Conservation (phyloP, 1,139 yeast species). For the Geotrichum australiense region DNA sequence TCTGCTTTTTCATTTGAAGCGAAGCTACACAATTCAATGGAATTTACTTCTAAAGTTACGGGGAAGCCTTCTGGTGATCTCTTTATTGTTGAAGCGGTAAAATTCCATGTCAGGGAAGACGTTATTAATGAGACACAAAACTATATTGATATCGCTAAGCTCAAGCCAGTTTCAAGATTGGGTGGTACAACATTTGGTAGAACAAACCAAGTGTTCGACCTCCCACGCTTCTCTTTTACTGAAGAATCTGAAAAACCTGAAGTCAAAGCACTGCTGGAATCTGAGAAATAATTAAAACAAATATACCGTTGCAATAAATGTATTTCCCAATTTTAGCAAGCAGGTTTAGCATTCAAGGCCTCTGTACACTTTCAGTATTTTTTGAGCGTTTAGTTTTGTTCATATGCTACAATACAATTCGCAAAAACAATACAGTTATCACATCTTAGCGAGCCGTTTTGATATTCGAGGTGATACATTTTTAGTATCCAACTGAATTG, state of each 20-base stretch:
- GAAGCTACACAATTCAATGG: constrained; percentile 41
- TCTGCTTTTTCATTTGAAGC: constrained; percentile 56
- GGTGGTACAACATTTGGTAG: constrained; percentile 52
- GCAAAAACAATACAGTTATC: no score
- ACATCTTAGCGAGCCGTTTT: no score
- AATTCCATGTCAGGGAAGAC: constrained; percentile 54
- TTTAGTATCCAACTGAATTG: neutral
- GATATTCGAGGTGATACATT: no score
- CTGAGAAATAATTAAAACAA: neutral
- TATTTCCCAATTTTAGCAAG: no score
- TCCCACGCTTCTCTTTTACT: constrained; percentile 40
- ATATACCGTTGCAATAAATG: neutral
- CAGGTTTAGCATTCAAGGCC: no score
- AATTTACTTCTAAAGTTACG: constrained; percentile 41
- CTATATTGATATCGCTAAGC: constrained; percentile 41
- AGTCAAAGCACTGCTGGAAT: constrained; percentile 12
- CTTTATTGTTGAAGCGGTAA: constrained; percentile 47
- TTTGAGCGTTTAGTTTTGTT: neutral
- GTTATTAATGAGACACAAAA: constrained; percentile 40
- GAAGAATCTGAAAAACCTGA: constrained; percentile 20
- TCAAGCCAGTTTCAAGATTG: constrained; percentile 49
- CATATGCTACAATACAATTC: no score
- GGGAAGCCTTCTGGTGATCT: constrained; percentile 39
- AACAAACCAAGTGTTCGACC: constrained; percentile 40
- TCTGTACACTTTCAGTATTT: neutral